Evolutionary conservation across 2,329 filamentous ascomycete species (phyloP), one percentile per base, ranked within the genome.

Genomic region (Monilinia fructigena): DNA sequence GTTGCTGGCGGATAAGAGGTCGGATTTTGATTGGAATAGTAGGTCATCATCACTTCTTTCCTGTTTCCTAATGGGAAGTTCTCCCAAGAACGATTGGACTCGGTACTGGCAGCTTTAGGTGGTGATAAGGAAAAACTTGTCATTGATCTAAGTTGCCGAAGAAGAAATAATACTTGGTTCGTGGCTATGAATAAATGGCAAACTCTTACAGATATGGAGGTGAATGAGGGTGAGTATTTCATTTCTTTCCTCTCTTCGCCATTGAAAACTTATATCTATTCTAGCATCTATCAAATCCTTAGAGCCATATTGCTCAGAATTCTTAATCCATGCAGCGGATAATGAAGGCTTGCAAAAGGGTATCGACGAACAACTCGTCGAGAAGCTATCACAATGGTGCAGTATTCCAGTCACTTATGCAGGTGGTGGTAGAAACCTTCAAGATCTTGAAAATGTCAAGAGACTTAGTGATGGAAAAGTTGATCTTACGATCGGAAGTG

Each of bases 101-200:
- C 87, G 40, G 88, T 98, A 8, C 83, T 98, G 0, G 77, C 82
- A 31, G 85, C 88, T 1, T 83, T 99, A 6, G 89, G 83, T 35
- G 88, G 89, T 63, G 89, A 96, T 76, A 92, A 83, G 76, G 80
- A 82, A 59, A 95, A 91, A 78, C 86, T 99, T 59, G 94, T 99
- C 71, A 93, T 99, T 76, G 95, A 99, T 76, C 85, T 99, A 31
- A 97, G 93, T 78, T 99, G 95, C 76, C 87, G 95, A 62, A 84
- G 88, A 67, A 89, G 88, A 68, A 80, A 82, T 4, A 82, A 89
- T 66, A 89, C 82, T 50, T 99, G 95, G 95, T 93, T 91, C 74
- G 95, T 99, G n/a, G 94, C 95, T 65, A 99, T 96, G 89, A 92
- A 99, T 79, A 96, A 96, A 78, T 99, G 95, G 95, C 95, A 98